Conservation (phyloP, 306 rosid genomes). For the Vachellia collinsii region DNA sequence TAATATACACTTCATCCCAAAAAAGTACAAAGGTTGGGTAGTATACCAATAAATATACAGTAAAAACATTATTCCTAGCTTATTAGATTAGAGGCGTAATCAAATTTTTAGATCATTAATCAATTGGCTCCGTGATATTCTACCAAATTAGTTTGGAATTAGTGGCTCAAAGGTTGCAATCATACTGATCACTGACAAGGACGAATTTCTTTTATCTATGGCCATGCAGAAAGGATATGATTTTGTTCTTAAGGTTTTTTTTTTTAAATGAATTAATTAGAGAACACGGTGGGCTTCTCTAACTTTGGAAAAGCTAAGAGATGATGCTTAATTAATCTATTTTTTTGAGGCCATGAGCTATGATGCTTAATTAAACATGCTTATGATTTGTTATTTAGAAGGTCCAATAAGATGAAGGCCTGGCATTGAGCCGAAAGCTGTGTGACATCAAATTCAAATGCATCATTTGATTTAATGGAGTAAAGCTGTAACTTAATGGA, state of each 20-base stretch:
- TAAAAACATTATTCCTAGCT: too few species aligned
- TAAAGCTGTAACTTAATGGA: not conserved
- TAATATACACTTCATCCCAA: too few species aligned
- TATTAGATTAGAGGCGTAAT: too few species aligned
- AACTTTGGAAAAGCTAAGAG: not conserved
- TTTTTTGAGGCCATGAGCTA: not conserved
- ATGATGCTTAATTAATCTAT: not conserved
- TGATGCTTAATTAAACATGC: not conserved
- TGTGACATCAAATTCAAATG: not conserved
- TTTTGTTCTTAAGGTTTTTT: not conserved
- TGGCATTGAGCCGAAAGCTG: conserved; percentile 11
- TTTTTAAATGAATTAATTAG: too few species aligned
- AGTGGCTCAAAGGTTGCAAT: not conserved
- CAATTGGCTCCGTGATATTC: not conserved
- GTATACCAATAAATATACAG: too few species aligned
- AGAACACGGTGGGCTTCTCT: not conserved
- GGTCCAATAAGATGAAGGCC: not conserved
- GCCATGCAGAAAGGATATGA: not conserved
- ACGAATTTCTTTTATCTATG: not conserved
- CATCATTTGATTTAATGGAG: not conserved
- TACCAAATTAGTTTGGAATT: not conserved
- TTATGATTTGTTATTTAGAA: not conserved
- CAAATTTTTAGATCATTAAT: not conserved
- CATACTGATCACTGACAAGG: not conserved
- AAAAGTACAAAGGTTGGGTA: too few species aligned